Conservation (phyloP, 2,329 filamentous ascomycete genomes). For the Phialophora chinensis region DNA sequence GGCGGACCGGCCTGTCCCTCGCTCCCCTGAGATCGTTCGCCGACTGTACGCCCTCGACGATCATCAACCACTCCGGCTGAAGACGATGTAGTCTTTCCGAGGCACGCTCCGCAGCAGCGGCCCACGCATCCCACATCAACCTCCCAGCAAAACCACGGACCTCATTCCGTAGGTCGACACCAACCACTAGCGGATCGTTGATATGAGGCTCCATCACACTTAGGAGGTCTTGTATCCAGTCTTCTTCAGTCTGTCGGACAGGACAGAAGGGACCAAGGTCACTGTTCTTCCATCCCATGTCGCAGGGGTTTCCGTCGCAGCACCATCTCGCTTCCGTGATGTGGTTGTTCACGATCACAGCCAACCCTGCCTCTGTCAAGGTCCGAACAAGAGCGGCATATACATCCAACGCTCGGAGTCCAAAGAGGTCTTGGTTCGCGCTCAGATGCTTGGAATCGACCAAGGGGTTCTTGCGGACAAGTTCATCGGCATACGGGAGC, state of each 20-base stretch:
- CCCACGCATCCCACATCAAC: slow-evolving; percentile 70
- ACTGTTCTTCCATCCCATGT: slow-evolving; percentile 70
- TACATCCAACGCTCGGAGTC: slow-evolving; percentile 64
- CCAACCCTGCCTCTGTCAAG: slow-evolving; percentile 66
- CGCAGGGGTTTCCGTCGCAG: slow-evolving; percentile 71
- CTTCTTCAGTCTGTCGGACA: slow-evolving; percentile 66
- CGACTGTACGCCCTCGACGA: slow-evolving; percentile 71
- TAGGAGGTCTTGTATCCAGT: slow-evolving; percentile 71
- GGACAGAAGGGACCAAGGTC: slow-evolving; percentile 66
- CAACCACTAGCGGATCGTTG: slow-evolving; percentile 67
- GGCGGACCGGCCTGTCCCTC: slow-evolving; percentile 60
- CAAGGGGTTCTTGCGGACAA: slow-evolving; percentile 66
- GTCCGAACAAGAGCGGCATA: slow-evolving; percentile 64
- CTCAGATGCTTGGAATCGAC: slow-evolving; percentile 59
- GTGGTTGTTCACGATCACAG: slow-evolving; percentile 73
- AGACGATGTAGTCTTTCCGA: slow-evolving; percentile 66
- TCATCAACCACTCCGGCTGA: slow-evolving; percentile 68
- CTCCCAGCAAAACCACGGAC: slow-evolving; percentile 72
- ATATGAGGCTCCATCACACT: slow-evolving; percentile 65
- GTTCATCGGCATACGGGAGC: slow-evolving; percentile 71
- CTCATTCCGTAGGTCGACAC: slow-evolving; percentile 72
- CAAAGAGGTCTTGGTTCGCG: slow-evolving; percentile 66
- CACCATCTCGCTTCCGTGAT: slow-evolving; percentile 73
- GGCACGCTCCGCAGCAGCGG: slow-evolving; percentile 66
- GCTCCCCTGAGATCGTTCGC: slow-evolving; percentile 69